A percentile compares a stretch with the other conserved stretches of the same genome.
Evolutionary conservation across 176 grass and related monocot genomes (phyloP).

Genomic region (Carex cristatella): DNA sequence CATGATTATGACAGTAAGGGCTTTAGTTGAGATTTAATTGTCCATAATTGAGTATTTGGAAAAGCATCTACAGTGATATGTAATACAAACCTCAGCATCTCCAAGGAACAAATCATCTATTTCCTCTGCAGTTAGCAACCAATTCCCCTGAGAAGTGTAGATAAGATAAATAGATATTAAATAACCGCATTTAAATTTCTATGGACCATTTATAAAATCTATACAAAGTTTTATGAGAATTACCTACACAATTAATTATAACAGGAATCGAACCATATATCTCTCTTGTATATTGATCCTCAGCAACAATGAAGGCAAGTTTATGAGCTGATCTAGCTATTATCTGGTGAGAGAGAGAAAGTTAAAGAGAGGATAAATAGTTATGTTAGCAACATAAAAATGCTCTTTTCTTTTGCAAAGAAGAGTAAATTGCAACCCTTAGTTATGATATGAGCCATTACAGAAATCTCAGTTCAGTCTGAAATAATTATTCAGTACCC

Average conservation of each 20-base stretch:
- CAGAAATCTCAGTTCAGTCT: neutral
- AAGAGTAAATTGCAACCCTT: neutral
- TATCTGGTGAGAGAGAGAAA: slow-evolving; percentile 18
- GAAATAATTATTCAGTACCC: neutral
- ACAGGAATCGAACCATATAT: slow-evolving; percentile 75
- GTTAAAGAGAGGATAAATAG: neutral
- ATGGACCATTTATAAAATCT: neutral
- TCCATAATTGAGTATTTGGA: neutral
- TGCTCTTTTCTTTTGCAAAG: neutral
- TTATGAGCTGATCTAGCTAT: slow-evolving; percentile 49
- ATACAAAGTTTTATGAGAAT: neutral
- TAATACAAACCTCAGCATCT: slow-evolving; percentile 57
- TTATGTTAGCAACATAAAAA: neutral
- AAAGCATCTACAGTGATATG: neutral
- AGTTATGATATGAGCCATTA: neutral
- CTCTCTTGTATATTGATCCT: slow-evolving; percentile 55
- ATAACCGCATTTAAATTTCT: slow-evolving; percentile 1
- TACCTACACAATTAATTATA: slow-evolving; percentile 73
- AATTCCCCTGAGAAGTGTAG: slow-evolving; percentile 58
- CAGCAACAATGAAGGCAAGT: slow-evolving; percentile 59
- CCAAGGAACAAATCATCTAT: slow-evolving; percentile 90
- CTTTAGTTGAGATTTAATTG: neutral
- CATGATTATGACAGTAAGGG: neutral
- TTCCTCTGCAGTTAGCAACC: slow-evolving; percentile 77
- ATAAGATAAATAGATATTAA: slow-evolving; percentile 20